Evolutionary conservation across 257 asterid genomes (phyloP).

Genomic region (Lavandula angustifolia): DNA sequence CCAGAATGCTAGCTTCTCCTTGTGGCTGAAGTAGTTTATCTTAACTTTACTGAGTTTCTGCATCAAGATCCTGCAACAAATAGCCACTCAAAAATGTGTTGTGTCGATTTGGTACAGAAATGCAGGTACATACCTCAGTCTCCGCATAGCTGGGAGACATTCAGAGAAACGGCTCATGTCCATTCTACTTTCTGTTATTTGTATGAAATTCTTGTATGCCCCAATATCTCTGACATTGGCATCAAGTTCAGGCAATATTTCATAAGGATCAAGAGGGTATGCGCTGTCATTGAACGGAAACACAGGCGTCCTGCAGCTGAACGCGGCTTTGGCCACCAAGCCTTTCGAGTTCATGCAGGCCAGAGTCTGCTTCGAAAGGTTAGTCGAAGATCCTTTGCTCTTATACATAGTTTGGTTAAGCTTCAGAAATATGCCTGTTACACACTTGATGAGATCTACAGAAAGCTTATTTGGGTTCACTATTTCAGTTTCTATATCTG

Average conservation of each 20-base stretch:
- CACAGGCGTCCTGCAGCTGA: conserved; percentile 55
- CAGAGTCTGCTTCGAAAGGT: conserved; percentile 50
- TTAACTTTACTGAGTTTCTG: conserved; percentile 66
- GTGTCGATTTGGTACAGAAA: conserved; percentile 6
- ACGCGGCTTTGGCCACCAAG: conserved; percentile 65
- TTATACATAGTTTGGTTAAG: conserved; percentile 52
- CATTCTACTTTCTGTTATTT: conserved; percentile 59
- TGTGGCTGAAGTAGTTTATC: conserved; percentile 64
- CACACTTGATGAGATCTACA: conserved; percentile 69
- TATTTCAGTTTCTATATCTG: conserved; percentile 40
- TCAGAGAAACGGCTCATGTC: conserved; percentile 59
- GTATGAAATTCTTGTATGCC: conserved; percentile 73
- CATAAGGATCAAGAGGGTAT: conserved; percentile 69
- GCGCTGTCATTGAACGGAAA: conserved; percentile 47
- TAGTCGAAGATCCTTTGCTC: conserved; percentile 47
- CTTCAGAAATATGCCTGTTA: conserved; percentile 62
- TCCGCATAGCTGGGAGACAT: conserved; percentile 67
- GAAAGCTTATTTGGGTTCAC: conserved; percentile 73
- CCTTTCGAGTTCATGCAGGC: conserved; percentile 66
- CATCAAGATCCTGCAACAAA: conserved; percentile 61
- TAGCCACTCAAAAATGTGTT: not conserved
- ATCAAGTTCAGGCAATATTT: conserved; percentile 62
- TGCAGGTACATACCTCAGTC: conserved; percentile 56
- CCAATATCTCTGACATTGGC: conserved; percentile 64
- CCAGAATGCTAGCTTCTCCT: conserved; percentile 96